A percentile compares a stretch with the other conserved stretches of the same genome.
phyloP scores from a whole-genome alignment of 148 eudicot genomes.

The Hydrangea macrophylla region DNA sequence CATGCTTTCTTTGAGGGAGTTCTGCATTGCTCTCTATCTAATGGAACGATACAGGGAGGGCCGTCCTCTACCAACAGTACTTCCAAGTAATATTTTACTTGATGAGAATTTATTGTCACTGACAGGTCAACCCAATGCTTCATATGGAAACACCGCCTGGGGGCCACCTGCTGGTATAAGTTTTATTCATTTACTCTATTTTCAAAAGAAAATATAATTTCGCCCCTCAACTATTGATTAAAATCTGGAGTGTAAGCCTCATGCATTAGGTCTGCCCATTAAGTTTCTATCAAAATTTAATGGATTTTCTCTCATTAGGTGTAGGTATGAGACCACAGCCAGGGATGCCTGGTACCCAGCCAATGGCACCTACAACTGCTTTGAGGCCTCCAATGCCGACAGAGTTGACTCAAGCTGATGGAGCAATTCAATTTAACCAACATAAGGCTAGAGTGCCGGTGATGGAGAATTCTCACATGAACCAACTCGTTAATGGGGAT shows the following conservation, averaged over 20 bases:
- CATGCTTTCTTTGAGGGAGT: slow-evolving; percentile 97
- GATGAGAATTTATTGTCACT: slow-evolving; percentile 84
- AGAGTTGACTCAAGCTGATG: slow-evolving; percentile 36
- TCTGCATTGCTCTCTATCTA: slow-evolving; percentile 84
- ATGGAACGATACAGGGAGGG: slow-evolving; percentile 98
- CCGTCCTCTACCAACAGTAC: slow-evolving; percentile 71
- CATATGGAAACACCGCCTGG: slow-evolving; percentile 63
- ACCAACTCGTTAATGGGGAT: slow-evolving; percentile 46
- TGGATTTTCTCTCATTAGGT: slow-evolving; percentile 9
- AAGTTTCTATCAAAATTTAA: slow-evolving; percentile 1
- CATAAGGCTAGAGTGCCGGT: slow-evolving; percentile 35
- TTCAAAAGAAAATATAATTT: slow-evolving; percentile 4
- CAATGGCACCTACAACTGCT: slow-evolving; percentile 48
- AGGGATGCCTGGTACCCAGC: slow-evolving; percentile 52
- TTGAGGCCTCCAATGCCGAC: slow-evolving; percentile 56
- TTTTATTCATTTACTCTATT: slow-evolving; percentile 17
- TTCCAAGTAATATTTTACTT: slow-evolving; percentile 75
- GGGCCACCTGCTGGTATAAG: slow-evolving; percentile 55
- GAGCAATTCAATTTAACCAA: slow-evolving; percentile 49
- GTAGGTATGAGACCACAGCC: slow-evolving; percentile 73
- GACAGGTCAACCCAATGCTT: slow-evolving; percentile 68
- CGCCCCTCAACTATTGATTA: neutral
- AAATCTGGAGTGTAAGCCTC: too few relatives aligned
- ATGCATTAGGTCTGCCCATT: too few relatives aligned
- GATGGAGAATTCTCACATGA: slow-evolving; percentile 44